Percentiles rank a stretch among this genome's conserved stretches.
Evolutionary conservation across 2,329 filamentous ascomycete species (phyloP).

Genomic region (Thielaviopsis populi): DNA sequence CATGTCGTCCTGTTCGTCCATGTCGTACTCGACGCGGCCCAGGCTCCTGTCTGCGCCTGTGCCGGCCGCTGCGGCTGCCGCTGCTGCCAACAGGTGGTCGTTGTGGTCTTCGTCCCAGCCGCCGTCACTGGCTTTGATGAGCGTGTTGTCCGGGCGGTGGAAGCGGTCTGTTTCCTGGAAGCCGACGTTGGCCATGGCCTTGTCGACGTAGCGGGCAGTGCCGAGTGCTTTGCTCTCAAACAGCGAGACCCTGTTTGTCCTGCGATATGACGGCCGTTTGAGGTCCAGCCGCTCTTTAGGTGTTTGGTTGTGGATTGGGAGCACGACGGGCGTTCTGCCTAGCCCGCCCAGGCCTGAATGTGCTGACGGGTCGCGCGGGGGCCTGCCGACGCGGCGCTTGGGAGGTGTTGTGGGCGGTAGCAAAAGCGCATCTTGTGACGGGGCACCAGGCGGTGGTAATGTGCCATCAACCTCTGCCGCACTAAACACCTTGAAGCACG

Average conservation of each 20-base stretch:
- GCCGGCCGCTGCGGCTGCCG: constrained; percentile 22
- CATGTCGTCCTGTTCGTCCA: constrained; percentile 97
- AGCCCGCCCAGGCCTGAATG: constrained; percentile 32
- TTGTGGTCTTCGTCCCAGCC: constrained; percentile 41
- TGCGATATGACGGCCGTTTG: constrained; percentile 59
- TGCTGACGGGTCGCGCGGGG: constrained; percentile 36
- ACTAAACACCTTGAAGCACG: constrained; percentile 59
- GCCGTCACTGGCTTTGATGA: constrained; percentile 49
- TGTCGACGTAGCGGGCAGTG: constrained; percentile 83
- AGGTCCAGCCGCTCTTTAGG: constrained; percentile 67
- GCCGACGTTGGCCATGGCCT: constrained; percentile 87
- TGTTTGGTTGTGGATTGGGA: constrained; percentile 66
- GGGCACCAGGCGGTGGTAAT: constrained; percentile 28
- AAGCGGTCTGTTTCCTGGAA: constrained; percentile 93
- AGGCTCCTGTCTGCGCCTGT: constrained; percentile 31
- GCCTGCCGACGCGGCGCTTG: constrained; percentile 31
- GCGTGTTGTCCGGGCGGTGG: constrained; percentile 55
- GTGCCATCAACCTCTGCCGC: constrained; percentile 76
- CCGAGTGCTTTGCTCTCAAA: constrained; percentile 77
- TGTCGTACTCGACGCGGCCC: constrained; percentile 91
- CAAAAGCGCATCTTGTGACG: not conserved
- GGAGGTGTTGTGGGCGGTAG: constrained; percentile 25
- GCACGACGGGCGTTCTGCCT: constrained; percentile 44
- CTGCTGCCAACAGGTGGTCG: constrained; percentile 17
- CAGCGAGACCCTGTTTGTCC: constrained; percentile 61